Percentiles rank a stretch among this genome's conserved stretches.
Conservation (phyloP, 768 basidiomycete genomes). For the Fistulinella prunicolor region DNA sequence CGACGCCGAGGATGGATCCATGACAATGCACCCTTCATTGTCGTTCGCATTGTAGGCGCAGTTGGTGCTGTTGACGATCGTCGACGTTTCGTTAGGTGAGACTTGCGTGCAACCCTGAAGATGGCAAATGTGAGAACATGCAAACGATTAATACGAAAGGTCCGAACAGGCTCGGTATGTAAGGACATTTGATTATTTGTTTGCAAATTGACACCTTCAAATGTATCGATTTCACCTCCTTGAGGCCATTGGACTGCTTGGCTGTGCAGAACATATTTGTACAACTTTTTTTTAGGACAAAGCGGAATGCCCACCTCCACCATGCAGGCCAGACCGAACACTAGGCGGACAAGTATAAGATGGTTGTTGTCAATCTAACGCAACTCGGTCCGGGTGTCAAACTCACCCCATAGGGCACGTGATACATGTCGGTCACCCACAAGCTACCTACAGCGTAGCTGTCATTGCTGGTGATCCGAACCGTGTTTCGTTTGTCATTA, state of each 20-base stretch:
- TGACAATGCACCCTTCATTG: constrained; percentile 66
- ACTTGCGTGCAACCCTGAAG: constrained; percentile 51
- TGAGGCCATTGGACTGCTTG: constrained; percentile 58
- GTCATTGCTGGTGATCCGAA: constrained; percentile 60
- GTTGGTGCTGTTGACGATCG: constrained; percentile 53
- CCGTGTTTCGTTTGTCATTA: constrained; percentile 62
- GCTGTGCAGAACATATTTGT: constrained; percentile 25
- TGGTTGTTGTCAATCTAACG: constrained; percentile 1
- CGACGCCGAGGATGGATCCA: constrained; percentile 49
- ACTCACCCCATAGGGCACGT: constrained; percentile 62
- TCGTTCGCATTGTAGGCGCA: constrained; percentile 53
- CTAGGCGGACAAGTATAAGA: constrained; percentile 30
- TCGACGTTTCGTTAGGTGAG: constrained; percentile 48
- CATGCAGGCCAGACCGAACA: constrained; percentile 73
- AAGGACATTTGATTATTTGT: constrained; percentile 68
- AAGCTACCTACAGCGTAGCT: constrained; percentile 56
- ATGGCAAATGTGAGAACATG: not conserved
- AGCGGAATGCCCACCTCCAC: constrained; percentile 34
- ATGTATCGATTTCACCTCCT: constrained; percentile 75
- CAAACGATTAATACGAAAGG: not conserved
- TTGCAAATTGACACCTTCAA: constrained; percentile 76
- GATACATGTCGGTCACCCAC: constrained; percentile 63
- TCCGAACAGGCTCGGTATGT: constrained; percentile 56
- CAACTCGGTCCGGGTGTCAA: not conserved
- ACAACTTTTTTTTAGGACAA: too few species aligned